Evolutionary conservation across 352 stramenopile species (phyloP), one percentile per base, ranked within the genome.

Genomic region (Thalassiosira livingstoniorum): DNA sequence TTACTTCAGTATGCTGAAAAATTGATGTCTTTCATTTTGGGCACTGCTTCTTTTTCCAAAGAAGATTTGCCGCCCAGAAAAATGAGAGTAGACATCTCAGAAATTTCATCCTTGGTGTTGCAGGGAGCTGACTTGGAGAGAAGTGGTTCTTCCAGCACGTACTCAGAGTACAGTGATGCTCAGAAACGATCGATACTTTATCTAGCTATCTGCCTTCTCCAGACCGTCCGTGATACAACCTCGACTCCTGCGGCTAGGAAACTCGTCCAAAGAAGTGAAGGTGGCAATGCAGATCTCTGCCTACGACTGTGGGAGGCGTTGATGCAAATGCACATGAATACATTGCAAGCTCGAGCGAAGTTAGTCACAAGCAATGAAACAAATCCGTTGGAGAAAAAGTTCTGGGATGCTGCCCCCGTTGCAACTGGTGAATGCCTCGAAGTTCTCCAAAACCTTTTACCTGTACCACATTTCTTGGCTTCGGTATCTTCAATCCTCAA

Each of bases 391-490:
- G 83, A 87, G 53, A 85, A 81, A 67, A 80, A 68, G 7, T 92
- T 91, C 58, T 92, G 85, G 88, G 39, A 80, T 51, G 82, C 78
- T 31, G 72, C 80, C 2, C 63, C 73, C 11, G 71, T 81, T 63
- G 75, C 73, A 3, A 87, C 81, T 29, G 76, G 72, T 37, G 80
- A 92, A 60, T 86, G 73, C 42, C 66, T 93, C 10, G 83, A 87
- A n/a, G 66, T 47, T 35, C 55, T 94, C n/a, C 91, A 95, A 54
- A 84, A 79, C 63, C 65, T 90, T 15, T 63, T 95, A 11, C 91
- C 91, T 58, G 76, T 86, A 15, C 87, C 85, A 51, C 86, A 94
- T 65, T 95, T 93, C 75, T 68, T 95, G 39, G 91, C 91, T 67
- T 93, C 91, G 37, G 81, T 88, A 11, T 88, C 86, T n/a, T 87